phyloP scores from a whole-genome alignment of 495 filamentous ascomycete species.

The Xylaria sp. region DNA sequence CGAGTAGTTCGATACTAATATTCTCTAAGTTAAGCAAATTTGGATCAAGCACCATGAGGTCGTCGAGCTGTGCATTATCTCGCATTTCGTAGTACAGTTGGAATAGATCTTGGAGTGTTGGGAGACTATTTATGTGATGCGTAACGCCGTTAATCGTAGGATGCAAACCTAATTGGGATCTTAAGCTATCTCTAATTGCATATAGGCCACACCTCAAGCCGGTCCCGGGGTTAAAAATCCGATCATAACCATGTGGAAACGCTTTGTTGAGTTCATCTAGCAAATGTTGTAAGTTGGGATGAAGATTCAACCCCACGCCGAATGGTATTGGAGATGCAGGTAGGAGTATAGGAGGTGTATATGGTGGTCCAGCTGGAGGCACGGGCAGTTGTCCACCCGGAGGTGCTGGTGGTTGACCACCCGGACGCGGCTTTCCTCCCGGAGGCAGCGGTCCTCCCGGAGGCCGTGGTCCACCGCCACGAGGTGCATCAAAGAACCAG shows the following conservation, averaged over 20 bases:
- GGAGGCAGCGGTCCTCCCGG: too few species aligned
- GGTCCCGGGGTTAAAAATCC: not conserved
- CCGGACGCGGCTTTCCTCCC: too few species aligned
- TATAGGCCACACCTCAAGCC: constrained; percentile 5
- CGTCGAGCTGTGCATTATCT: too few species aligned
- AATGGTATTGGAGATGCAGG: not conserved
- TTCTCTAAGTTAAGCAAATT: too few species aligned
- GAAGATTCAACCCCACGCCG: not conserved
- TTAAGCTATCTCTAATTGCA: constrained; percentile 12
- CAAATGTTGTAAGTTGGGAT: not conserved
- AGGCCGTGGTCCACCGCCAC: too few species aligned
- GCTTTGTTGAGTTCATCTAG: not conserved
- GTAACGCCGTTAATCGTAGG: constrained; percentile 15
- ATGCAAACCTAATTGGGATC: constrained; percentile 1
- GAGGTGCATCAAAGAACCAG: constrained; percentile 18
- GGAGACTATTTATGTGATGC: not conserved
- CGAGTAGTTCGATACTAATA: not conserved
- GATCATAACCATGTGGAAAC: constrained; percentile 2
- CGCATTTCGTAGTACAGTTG: not conserved
- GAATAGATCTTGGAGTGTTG: not conserved
- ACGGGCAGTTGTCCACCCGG: not conserved
- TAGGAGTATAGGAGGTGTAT: not conserved
- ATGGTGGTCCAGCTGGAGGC: not conserved
- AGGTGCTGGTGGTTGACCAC: not conserved
- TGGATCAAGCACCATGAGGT: too few species aligned